These are phyloP conservation scores for Corymbia citriodora DNA, from an alignment of 441 rosid species.

Conservation along the genomic window DNA sequence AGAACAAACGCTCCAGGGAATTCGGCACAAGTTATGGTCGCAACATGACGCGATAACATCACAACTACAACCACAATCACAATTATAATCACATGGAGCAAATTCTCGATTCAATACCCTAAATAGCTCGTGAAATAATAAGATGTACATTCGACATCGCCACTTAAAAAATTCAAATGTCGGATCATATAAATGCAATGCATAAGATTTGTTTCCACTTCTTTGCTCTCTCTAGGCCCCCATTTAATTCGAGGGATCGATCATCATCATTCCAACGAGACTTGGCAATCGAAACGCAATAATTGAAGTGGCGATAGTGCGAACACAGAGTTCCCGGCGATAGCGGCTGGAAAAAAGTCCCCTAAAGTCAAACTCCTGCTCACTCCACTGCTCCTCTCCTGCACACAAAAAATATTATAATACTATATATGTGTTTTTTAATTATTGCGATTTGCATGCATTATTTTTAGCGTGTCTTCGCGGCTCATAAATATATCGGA, in stretches of 20 bases:
- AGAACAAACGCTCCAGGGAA: not conserved
- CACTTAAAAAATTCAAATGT: not conserved
- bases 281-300: not conserved
- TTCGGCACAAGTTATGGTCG: not conserved
- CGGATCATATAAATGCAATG: not conserved
- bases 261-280: not conserved
- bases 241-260: not conserved
- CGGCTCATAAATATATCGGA: not conserved
- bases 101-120: not conserved
- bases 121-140: not conserved
- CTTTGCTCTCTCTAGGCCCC: not conserved
- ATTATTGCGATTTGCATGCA: not conserved
- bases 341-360: not conserved
- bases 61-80: not conserved
- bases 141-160: not conserved
- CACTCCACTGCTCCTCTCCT: not conserved
- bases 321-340: not conserved
- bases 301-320: not conserved
- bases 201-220: not conserved
- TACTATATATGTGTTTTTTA: not conserved
- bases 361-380: not conserved
- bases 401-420: not conserved
- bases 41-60: not conserved
- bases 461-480: not conserved
- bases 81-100: not conserved